Base-by-base conservation (phyloP, 1,139 yeast genomes). In the Pichia sp. region DNA sequence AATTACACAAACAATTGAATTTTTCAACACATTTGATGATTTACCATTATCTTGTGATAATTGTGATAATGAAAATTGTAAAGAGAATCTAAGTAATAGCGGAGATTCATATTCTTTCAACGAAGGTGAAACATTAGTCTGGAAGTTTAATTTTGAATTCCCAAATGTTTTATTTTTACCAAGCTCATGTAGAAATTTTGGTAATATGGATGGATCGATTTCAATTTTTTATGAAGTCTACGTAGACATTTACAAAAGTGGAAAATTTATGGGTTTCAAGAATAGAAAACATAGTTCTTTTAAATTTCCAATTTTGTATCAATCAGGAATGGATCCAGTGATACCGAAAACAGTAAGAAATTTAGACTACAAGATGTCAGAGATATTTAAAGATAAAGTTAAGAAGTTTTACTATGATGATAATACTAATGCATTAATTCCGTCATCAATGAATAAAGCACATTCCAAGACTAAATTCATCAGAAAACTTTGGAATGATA, bases 401-500 rank as follows among this genome's bases (percentile, higher is more conserved):
- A 59, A 58, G 41, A 43, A 50, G 32, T 43, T 48, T 43, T 48
- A 58, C 15, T 54, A 30, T 36, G 57, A 56, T 42, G 40, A 47
- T 15, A 49, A 42, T 5, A 42, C 50, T 7, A 49, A 52, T 24
- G 43, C 53, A 2, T 47, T 59, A 43, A 51, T 55, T 26, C 52
- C 50, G 18, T 53, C 50, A 20, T 56, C 59, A 4, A 37, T 57
- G 13, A 50, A 40, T n/a, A 46, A 45, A 18, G 40, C 52, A 6
- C 59, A 57, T 39, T 47, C 44, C 18, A 52, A 50, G 20, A 54
- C 60, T 6, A 54, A 58, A 46, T 53, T 54, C 16, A 48, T 59
- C 2, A 47, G 61, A 30, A 29, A 53, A 20, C 39, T 59, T 2
- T 59, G 59, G 58, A 51, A 58, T 46, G 41, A 43, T 20, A 49